Evolutionary conservation across 164 flowering plant species (phyloP), one percentile per base, ranked within the genome.

Genomic region (Chimonanthus salicifolius): DNA sequence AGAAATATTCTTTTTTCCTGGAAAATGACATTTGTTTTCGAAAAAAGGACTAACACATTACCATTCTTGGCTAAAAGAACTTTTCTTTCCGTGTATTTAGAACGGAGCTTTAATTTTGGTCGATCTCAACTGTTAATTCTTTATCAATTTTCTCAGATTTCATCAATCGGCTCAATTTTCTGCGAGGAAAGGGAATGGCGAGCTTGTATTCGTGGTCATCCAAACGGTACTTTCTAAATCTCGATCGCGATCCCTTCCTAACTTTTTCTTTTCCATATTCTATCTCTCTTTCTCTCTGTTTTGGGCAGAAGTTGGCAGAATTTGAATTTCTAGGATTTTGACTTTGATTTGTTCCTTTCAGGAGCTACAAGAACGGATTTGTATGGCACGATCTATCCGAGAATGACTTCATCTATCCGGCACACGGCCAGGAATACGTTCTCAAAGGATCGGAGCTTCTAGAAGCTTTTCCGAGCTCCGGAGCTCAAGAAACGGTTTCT

Each of bases 331-430:
- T 74, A 6, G 54, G 2, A 50, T 48, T 49, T 33, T 20, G 20
- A 15, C 16, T 48, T 47, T 13, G 20, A 63, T 66, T 6, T 43
- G 33, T 33, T 15, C 48, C 0, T 16, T 64, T 68, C 85, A 95
- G 99, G 91, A 86, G 94, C 83, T 93, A 92, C 83, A 94, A 84
- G 74, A 94, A 86, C 49, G 98, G 97, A 58, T 95, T 90, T 74
- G 98, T 95, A 33, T 93, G 99, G 99, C 97, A 92, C 49, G 97
- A 95, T 79, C 87, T 95, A 60, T 68, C 84, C 4, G 98, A 92
- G 60, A 79, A 86, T 73, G 99, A 93, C 76, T 86, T 88, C 82
- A 90, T 95, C 49, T 83, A 85, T 75, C 99, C 98, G 4, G 85
- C 87, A 0, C 91, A 90, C 71, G 97, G 94, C 64, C 87, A 90